A percentile compares a stretch with the other conserved stretches of the same genome.
phyloP scores from a whole-genome alignment of 768 basidiomycete genomes.

The Mycena haematopus region DNA sequence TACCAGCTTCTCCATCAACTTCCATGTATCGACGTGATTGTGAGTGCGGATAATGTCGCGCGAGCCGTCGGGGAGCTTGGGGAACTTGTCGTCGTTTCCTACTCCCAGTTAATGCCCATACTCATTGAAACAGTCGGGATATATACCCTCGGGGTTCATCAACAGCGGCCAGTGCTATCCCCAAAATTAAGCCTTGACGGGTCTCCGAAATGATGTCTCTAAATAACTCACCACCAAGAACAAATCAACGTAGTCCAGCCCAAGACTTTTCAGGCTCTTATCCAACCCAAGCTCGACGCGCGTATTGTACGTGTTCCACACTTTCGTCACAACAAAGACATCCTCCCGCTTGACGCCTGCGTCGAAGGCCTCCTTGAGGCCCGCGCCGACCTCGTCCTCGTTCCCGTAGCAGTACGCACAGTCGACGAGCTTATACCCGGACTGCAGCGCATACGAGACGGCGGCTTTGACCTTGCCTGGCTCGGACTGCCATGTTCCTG shows the following conservation, averaged over 20 bases:
- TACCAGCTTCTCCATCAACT: not conserved
- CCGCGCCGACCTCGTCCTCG: not conserved
- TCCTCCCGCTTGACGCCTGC: not conserved
- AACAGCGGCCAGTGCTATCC: not conserved
- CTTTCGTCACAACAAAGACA: not conserved
- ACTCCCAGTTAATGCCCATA: not conserved
- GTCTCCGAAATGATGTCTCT: too few species aligned
- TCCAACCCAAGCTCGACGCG: not conserved
- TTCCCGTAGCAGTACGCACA: not conserved
- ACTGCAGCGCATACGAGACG: not conserved
- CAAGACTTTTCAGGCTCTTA: not conserved
- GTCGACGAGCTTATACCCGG: slow-evolving; percentile 1
- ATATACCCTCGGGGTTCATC: not conserved
- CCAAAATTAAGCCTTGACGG: not conserved
- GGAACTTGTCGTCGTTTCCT: slow-evolving; percentile 1
- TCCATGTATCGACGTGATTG: not conserved
- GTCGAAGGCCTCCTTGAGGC: not conserved
- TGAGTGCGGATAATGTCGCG: not conserved
- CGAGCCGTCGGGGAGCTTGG: not conserved
- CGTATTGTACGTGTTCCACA: not conserved
- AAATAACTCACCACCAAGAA: not conserved
- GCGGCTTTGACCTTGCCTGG: not conserved
- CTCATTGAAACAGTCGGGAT: not conserved
- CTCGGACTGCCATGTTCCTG: not conserved
- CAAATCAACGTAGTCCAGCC: not conserved